phyloP scores from a whole-genome alignment of 441 rosid species.

The Aleurites moluccanus region DNA sequence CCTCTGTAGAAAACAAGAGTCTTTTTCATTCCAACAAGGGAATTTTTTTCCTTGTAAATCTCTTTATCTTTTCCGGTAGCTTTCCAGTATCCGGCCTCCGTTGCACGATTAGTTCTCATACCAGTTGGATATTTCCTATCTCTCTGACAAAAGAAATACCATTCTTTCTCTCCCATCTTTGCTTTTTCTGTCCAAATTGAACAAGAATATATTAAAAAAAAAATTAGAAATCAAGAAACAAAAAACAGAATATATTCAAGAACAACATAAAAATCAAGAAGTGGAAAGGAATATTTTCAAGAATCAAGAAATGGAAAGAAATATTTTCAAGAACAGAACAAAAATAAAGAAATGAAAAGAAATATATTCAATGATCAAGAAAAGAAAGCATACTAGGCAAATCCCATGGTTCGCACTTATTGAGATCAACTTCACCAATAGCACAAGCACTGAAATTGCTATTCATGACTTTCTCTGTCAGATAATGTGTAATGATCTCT shows the following conservation, averaged over 20 bases:
- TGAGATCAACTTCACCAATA: constrained; percentile 81
- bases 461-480: constrained; percentile 66
- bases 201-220: background rate
- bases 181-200: constrained; percentile 55
- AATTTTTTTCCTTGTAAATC: constrained; percentile 56
- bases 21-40: constrained; percentile 97
- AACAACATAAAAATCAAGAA: constrained; percentile 7
- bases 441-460: constrained; percentile 62
- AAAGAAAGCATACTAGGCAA: constrained; percentile 61
- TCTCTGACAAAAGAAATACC: constrained; percentile 90
- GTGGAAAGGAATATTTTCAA: background rate
- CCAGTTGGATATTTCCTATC: constrained; percentile 97
- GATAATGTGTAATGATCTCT: constrained; percentile 79
- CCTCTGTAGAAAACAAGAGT: constrained; percentile 96
- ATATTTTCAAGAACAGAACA: background rate
- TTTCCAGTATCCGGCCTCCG: constrained; percentile 92
- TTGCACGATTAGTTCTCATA: constrained; percentile 94
- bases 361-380: background rate
- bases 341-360: background rate
- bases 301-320: constrained; percentile 11
- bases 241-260: background rate
- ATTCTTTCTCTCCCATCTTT: constrained; percentile 98
- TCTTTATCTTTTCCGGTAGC: constrained; percentile 96
- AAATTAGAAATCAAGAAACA: background rate
- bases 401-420: constrained; percentile 98